Evolutionary conservation across 2,329 filamentous ascomycete species (phyloP).

Genomic region (Ophiocordyceps robertsii): DNA sequence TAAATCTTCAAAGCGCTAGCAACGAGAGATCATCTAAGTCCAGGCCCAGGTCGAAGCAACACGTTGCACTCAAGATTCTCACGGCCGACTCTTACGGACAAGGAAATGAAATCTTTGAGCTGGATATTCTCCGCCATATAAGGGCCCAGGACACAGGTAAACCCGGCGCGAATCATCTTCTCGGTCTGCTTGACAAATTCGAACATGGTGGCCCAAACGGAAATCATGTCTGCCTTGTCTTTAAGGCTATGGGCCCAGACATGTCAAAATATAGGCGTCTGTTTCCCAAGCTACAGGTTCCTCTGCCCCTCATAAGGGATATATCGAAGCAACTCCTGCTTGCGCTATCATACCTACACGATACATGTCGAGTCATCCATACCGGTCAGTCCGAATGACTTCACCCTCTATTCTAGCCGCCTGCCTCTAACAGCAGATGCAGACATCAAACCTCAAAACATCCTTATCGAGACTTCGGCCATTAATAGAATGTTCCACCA

Average conservation of each 20-base stretch:
- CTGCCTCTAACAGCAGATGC: neutral
- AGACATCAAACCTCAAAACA: slow-evolving; percentile 14
- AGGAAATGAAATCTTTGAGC: slow-evolving; percentile 6
- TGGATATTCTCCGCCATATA: slow-evolving; percentile 7
- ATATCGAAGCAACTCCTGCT: slow-evolving; percentile 8
- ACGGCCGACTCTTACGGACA: slow-evolving; percentile 6
- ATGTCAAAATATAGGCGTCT: slow-evolving; percentile 7
- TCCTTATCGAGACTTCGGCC: slow-evolving; percentile 8
- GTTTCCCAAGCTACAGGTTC: slow-evolving; percentile 5
- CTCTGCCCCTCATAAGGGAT: slow-evolving; percentile 4
- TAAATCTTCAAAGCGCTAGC: slow-evolving; percentile 1
- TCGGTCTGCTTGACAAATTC: slow-evolving; percentile 11
- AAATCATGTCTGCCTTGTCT: slow-evolving; percentile 15
- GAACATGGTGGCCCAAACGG: slow-evolving; percentile 15
- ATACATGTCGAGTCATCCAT: slow-evolving; percentile 10
- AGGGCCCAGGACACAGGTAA: neutral
- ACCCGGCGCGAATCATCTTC: slow-evolving; percentile 3
- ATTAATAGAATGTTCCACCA: slow-evolving; percentile 9
- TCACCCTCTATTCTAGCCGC: neutral
- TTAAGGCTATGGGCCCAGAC: slow-evolving; percentile 16
- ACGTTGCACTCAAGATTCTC: slow-evolving; percentile 16
- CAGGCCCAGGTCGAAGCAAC: slow-evolving; percentile 3
- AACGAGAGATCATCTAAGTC: neutral
- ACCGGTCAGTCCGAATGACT: slow-evolving; percentile 4
- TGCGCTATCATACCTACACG: slow-evolving; percentile 8